Conservation (phyloP, 441 rosid species). For the Eruca vesicaria region DNA sequence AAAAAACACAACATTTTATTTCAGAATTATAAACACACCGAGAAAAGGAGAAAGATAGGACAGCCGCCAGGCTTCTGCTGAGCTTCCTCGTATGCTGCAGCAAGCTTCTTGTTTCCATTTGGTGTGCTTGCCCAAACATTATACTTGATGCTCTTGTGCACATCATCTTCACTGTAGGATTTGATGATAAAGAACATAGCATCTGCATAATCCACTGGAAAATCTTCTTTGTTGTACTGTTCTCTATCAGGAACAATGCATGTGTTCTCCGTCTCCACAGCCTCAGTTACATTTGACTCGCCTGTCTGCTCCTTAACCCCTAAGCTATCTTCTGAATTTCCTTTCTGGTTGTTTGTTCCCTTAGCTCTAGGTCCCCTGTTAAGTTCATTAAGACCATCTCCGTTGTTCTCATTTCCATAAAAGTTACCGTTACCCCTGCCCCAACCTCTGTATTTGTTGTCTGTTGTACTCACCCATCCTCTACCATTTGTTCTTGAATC, state of each 20-base stretch:
- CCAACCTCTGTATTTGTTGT: conserved; percentile 62
- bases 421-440: conserved; percentile 69
- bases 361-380: conserved; percentile 89
- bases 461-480: conserved; percentile 53
- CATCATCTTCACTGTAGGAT: conserved; percentile 95
- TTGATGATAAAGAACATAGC: conserved; percentile 87
- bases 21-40: conserved; percentile 45
- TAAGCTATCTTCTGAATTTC: conserved; percentile 26
- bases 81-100: conserved; percentile 82
- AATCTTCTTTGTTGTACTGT: conserved; percentile 68
- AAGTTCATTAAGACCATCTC: conserved; percentile 81
- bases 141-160: conserved; percentile 89
- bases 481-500: conserved; percentile 60
- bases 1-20: not conserved
- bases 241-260: conserved; percentile 49
- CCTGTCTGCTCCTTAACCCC: conserved; percentile 36
- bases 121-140: conserved; percentile 97
- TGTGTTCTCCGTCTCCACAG: conserved; percentile 33
- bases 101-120: conserved; percentile 92
- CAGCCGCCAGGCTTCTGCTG: conserved; percentile 68
- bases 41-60: conserved; percentile 81
- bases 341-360: conserved; percentile 63
- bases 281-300: too few species aligned
- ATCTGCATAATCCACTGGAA: conserved; percentile 54
- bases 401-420: conserved; percentile 54